These are phyloP conservation scores for Aspergillus fumigatiaffinis DNA, from an alignment of 2,329 filamentous ascomycete species.

Conservation along the genomic window DNA sequence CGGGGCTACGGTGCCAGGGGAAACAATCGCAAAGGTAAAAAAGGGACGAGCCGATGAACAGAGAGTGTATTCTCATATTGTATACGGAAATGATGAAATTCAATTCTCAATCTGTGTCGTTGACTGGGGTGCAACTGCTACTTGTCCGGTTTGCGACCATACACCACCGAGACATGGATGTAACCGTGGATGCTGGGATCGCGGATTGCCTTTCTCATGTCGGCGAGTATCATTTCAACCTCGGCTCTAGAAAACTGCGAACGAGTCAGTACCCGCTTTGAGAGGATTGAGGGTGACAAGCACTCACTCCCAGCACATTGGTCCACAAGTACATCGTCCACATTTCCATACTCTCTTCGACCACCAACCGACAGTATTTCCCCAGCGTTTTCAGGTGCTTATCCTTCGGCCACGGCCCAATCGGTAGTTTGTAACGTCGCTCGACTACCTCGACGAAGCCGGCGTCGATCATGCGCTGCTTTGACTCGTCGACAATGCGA, in stretches of 20 bases:
- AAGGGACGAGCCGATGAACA: too few species aligned
- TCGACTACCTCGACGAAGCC: conserved; percentile 25
- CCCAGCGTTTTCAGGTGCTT: conserved; percentile 18
- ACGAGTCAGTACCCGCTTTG: neutral
- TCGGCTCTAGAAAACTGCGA: neutral
- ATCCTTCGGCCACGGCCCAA: conserved; percentile 19
- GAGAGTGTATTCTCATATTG: too few species aligned
- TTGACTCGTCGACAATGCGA: conserved; percentile 22
- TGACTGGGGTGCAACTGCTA: too few species aligned
- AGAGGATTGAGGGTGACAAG: neutral
- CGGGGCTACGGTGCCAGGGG: too few species aligned
- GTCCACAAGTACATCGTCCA: conserved; percentile 27
- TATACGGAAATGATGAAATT: too few species aligned
- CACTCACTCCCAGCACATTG: conserved; percentile 20
- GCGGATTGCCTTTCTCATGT: too few species aligned
- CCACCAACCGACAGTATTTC: conserved; percentile 19
- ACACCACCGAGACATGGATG: too few species aligned
- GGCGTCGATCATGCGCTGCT: conserved; percentile 18
- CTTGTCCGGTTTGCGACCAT: too few species aligned
- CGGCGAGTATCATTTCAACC: neutral
- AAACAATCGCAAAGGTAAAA: too few species aligned
- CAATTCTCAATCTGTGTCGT: too few species aligned
- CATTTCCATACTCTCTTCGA: conserved; percentile 26
- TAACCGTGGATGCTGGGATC: too few species aligned
- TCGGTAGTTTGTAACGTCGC: conserved; percentile 21